Percentiles rank a stretch among this genome's conserved stretches.
phyloP scores from a whole-genome alignment of 2,329 filamentous ascomycete species.

The Didymosphaeria variabile region DNA sequence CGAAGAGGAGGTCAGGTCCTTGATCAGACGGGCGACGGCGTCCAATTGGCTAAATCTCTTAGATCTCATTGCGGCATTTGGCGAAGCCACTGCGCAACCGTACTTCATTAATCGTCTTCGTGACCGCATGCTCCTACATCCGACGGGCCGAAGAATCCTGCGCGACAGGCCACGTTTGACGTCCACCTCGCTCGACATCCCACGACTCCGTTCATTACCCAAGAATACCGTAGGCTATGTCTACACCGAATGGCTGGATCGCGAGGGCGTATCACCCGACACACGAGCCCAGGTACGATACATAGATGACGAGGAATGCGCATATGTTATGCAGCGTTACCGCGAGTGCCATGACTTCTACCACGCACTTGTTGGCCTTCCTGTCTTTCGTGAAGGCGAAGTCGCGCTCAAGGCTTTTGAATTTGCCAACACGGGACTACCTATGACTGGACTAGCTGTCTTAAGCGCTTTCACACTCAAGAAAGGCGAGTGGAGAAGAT shows the following conservation, averaged over 20 bases:
- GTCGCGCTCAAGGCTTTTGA: slow-evolving; percentile 98
- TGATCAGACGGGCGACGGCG: background rate
- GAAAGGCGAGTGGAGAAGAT: slow-evolving; percentile 69
- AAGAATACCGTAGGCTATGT: slow-evolving; percentile 78
- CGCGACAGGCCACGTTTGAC: slow-evolving; percentile 89
- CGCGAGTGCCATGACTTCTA: slow-evolving; percentile 98
- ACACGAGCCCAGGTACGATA: slow-evolving; percentile 84
- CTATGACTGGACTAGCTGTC: slow-evolving; percentile 91
- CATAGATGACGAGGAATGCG: slow-evolving; percentile 93
- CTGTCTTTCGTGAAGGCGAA: slow-evolving; percentile 93
- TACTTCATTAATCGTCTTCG: slow-evolving; percentile 95
- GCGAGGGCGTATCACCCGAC: slow-evolving; percentile 91
- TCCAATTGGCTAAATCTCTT: slow-evolving; percentile 5
- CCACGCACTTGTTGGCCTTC: slow-evolving; percentile 90
- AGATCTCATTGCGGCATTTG: slow-evolving; percentile 95
- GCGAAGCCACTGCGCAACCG: slow-evolving; percentile 91
- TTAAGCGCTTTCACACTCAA: slow-evolving; percentile 75
- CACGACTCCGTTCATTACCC: slow-evolving; percentile 75
- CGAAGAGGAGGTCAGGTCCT: slow-evolving; percentile 73
- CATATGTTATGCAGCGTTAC: slow-evolving; percentile 98
- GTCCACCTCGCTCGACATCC: slow-evolving; percentile 73
- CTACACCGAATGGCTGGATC: slow-evolving; percentile 91
- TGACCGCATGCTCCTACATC: slow-evolving; percentile 84
- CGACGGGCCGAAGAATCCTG: slow-evolving; percentile 89
- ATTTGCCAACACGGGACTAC: slow-evolving; percentile 91